Base-by-base conservation (phyloP, 495 filamentous ascomycete species). In the Ramalina peruviana region DNA sequence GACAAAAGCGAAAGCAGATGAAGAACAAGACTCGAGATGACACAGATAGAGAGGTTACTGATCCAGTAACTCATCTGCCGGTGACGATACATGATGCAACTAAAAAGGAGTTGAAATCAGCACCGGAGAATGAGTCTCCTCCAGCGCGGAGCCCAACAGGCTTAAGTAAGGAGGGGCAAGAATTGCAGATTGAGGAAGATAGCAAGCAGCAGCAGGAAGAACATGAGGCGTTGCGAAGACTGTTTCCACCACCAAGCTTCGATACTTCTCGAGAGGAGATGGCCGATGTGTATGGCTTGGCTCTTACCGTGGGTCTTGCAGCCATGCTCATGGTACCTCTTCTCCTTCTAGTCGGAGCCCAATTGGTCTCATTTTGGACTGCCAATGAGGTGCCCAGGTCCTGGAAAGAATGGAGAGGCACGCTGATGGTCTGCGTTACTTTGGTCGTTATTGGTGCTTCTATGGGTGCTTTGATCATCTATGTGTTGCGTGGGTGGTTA, bases 11-110 rank as follows among this genome's bases (percentile, higher is more conserved):
- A 21, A 81, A 82, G 61, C 60, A 59, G 3, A 74, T 76, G 71
- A 75, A 78, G 58, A 65, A 72, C 36, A 68, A 72, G 49, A 73
- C 78, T 50, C 67, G 75, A 46, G 66, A 73, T 30, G 68, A 74
- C 36, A 70, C 69, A 27, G 74, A 74, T 15, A 69, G 80, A 13
- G 67, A 80, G 56, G 81, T 85, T n/a, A 85, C 79, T 6, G 81
- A 85, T 61, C 81, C 81, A 0, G 74, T 85, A 13, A 85, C 81
- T 0, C 81, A 85, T 60, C 62, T 85, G 1, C 79, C 79, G 5
- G 66, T 83, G 19, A 62, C 60, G 17, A 76, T 83, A 36, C 79
- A 82, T 56, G 81, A 84, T 55, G 76, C 75, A 52, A 84, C 80
- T 0, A 62, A 67, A 33, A 70, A 74, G 40, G 75, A 81, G 46